These are phyloP conservation scores for Diaporthe sp. DNA, from an alignment of 2,329 filamentous ascomycete genomes.

Conservation along the genomic window DNA sequence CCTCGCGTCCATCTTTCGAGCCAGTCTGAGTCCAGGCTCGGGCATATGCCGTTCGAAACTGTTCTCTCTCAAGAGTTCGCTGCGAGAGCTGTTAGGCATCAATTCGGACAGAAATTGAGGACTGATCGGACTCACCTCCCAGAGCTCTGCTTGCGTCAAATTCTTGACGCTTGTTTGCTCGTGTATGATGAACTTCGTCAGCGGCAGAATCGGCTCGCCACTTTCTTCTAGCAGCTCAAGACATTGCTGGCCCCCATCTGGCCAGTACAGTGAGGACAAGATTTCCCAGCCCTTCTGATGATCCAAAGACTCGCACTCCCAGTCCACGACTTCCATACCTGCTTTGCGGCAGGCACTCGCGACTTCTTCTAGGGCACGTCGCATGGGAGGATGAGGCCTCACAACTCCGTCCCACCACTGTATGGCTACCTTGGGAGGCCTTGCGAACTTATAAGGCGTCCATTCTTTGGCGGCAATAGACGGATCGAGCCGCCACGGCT, in stretches of 20 bases:
- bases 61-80: slow-evolving; percentile 44
- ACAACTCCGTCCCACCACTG: slow-evolving; percentile 45
- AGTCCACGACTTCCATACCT: slow-evolving; percentile 46
- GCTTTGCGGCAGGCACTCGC: slow-evolving; percentile 42
- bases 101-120: background rate
- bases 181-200: slow-evolving; percentile 47
- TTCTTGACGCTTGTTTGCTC: slow-evolving; percentile 38
- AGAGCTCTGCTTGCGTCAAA: background rate
- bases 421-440: slow-evolving; percentile 44
- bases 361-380: slow-evolving; percentile 42
- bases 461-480: background rate
- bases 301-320: slow-evolving; percentile 42
- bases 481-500: background rate
- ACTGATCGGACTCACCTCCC: background rate
- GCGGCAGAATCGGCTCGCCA: slow-evolving; percentile 48
- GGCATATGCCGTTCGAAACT: slow-evolving; percentile 33
- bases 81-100: slow-evolving; percentile 40
- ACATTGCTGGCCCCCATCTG: slow-evolving; percentile 45
- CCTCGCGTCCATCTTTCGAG: slow-evolving; percentile 44
- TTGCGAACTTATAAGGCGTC: slow-evolving; percentile 1
- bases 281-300: slow-evolving; percentile 45
- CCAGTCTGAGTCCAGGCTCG: slow-evolving; percentile 30
- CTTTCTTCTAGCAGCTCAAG: slow-evolving; percentile 41
- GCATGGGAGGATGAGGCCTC: slow-evolving; percentile 47
- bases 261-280: slow-evolving; percentile 46